Percentiles rank a stretch among this genome's conserved stretches.
phyloP scores from a whole-genome alignment of 179 eudicot genomes.

The Patellifolia procumbens region DNA sequence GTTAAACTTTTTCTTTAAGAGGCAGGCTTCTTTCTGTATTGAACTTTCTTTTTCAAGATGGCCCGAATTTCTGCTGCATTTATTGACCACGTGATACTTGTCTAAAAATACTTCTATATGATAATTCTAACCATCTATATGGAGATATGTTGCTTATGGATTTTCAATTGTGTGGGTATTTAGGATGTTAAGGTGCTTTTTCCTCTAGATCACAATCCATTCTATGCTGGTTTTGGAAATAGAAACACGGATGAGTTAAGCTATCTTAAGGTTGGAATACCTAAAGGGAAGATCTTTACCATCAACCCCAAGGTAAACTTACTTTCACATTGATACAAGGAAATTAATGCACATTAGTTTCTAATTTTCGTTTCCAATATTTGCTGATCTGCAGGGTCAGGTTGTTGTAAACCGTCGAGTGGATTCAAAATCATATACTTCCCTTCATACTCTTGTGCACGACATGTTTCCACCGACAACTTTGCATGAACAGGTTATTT shows the following conservation, averaged over 20 bases:
- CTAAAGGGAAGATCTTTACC: conserved; percentile 84
- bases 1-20: too few relatives aligned
- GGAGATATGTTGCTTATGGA: conserved; percentile 9
- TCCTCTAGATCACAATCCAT: conserved; percentile 78
- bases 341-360: not conserved
- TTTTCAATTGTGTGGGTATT: conserved; percentile 19
- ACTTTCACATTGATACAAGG: not conserved
- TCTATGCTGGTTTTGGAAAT: conserved; percentile 98
- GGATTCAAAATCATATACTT: conserved; percentile 79
- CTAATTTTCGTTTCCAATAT: not conserved
- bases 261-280: conserved; percentile 91
- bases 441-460: conserved; percentile 78
- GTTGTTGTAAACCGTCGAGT: conserved; percentile 71
- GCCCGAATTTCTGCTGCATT: not conserved
- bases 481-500: conserved; percentile 64
- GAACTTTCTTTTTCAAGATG: not conserved
- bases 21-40: not conserved
- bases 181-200: conserved; percentile 89
- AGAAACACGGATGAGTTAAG: conserved; percentile 96
- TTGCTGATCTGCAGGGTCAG: conserved; percentile 62
- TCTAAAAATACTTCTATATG: conserved; percentile 9
- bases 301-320: conserved; percentile 85
- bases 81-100: not conserved
- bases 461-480: conserved; percentile 78
- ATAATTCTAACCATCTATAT: not conserved